These are phyloP conservation scores for Chaetomium cochliodes DNA, from an alignment of 495 filamentous ascomycete species.

Conservation along the genomic window DNA sequence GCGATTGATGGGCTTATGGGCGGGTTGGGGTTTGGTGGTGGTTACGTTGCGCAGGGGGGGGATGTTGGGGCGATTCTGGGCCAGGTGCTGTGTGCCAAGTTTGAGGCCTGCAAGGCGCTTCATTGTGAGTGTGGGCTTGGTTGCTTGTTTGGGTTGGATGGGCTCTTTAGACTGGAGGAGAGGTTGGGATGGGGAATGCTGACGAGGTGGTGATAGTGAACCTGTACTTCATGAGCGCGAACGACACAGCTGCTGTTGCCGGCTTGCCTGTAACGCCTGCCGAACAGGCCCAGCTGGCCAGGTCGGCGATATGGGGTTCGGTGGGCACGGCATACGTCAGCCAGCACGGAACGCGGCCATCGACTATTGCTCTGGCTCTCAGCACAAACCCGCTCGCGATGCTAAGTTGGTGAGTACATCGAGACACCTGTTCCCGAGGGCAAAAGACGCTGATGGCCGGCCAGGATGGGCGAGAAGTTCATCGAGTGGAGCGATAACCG, in stretches of 20 bases:
- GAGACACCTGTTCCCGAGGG: background rate
- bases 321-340: slow-evolving; percentile 53
- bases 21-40: background rate
- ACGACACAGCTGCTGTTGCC: slow-evolving; percentile 20
- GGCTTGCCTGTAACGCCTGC: slow-evolving; percentile 19
- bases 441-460: background rate
- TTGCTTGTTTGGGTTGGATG: background rate
- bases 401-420: slow-evolving; percentile 57
- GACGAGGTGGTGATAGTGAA: slow-evolving; percentile 28
- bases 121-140: slow-evolving; percentile 34
- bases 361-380: slow-evolving; percentile 60
- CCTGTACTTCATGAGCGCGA: slow-evolving; percentile 27
- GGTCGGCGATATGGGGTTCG: slow-evolving; percentile 18
- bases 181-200: slow-evolving; percentile 4
- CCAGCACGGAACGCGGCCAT: slow-evolving; percentile 59
- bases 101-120: slow-evolving; percentile 43
- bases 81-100: slow-evolving; percentile 38
- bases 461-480: slow-evolving; percentile 66
- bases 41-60: slow-evolving; percentile 50
- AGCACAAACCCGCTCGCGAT: slow-evolving; percentile 59
- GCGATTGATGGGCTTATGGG: background rate
- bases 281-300: slow-evolving; percentile 20
- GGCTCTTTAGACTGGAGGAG: too few species aligned
- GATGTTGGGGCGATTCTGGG: slow-evolving; percentile 61
- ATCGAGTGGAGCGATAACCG: slow-evolving; percentile 58